Conservation (phyloP, 2,329 filamentous ascomycete species). For the Pyricularia sp. region DNA sequence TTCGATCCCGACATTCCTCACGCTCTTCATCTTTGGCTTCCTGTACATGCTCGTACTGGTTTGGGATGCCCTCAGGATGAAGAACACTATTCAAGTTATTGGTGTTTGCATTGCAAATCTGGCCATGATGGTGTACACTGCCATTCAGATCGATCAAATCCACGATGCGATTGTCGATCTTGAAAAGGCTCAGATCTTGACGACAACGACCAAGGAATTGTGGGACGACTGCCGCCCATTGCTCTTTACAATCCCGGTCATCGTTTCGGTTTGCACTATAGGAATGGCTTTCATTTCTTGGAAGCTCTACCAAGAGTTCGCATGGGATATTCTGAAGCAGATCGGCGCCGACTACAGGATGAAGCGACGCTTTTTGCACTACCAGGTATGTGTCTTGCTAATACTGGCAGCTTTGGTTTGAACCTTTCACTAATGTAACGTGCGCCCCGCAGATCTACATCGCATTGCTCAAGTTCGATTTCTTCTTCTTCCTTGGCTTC, state of each 20-base stretch:
- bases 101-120: constrained; percentile 89
- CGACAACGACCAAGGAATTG: constrained; percentile 31
- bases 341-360: constrained; percentile 95
- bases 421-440: background rate
- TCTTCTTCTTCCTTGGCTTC: constrained; percentile 99
- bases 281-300: constrained; percentile 71
- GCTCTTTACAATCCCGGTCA: constrained; percentile 74
- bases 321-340: constrained; percentile 98
- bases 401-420: background rate
- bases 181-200: constrained; percentile 12
- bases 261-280: constrained; percentile 69
- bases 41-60: constrained; percentile 83
- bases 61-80: constrained; percentile 86
- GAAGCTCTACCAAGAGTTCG: constrained; percentile 97
- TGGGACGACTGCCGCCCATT: constrained; percentile 66
- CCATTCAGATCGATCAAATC: constrained; percentile 90
- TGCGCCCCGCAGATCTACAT: constrained; percentile 70
- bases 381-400: constrained; percentile 57
- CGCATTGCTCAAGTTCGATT: constrained; percentile 94
- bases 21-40: constrained; percentile 95
- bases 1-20: constrained; percentile 89
- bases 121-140: constrained; percentile 84
- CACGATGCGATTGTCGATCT: constrained; percentile 57
- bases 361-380: constrained; percentile 93
- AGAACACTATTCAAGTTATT: constrained; percentile 98